Evolutionary conservation across 208 protist genomes (phyloP).

Genomic region (Trypanosoma cruzi): DNA sequence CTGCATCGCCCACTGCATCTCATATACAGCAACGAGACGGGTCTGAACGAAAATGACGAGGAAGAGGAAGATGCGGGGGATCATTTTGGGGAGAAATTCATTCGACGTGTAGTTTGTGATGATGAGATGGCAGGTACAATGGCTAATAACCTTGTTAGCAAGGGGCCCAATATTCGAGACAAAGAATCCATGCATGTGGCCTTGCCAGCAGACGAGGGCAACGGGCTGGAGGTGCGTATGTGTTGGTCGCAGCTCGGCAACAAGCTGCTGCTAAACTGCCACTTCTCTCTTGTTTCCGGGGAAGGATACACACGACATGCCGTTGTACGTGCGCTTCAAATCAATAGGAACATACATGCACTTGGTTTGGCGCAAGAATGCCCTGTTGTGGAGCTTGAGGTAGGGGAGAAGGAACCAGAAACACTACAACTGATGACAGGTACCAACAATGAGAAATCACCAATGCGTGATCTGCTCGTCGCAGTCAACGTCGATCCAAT

Average conservation of each 20-base stretch:
- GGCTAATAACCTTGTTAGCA: background rate
- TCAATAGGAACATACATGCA: slow-evolving; percentile 71
- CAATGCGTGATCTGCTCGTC: slow-evolving; percentile 46
- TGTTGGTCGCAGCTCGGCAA: slow-evolving; percentile 56
- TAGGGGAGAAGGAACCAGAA: slow-evolving; percentile 35
- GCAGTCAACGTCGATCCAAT: slow-evolving; percentile 54
- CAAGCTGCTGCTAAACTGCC: slow-evolving; percentile 44
- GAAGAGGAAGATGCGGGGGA: slow-evolving; percentile 13
- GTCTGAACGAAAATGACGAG: slow-evolving; percentile 26
- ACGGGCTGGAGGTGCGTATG: slow-evolving; percentile 62
- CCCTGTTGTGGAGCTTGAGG: slow-evolving; percentile 35
- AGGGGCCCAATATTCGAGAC: background rate
- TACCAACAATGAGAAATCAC: slow-evolving; percentile 46
- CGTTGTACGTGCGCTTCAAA: slow-evolving; percentile 44
- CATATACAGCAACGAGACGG: slow-evolving; percentile 27
- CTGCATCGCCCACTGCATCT: slow-evolving; percentile 33
- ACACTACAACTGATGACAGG: slow-evolving; percentile 32
- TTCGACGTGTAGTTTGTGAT: too few relatives aligned
- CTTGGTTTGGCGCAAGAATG: slow-evolving; percentile 65
- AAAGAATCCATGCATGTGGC: slow-evolving; percentile 25
- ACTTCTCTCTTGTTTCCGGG: slow-evolving; percentile 41
- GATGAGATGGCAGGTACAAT: background rate
- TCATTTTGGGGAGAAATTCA: background rate
- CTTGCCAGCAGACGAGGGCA: slow-evolving; percentile 37
- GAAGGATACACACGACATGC: slow-evolving; percentile 49